Base-by-base conservation (phyloP, 2,329 filamentous ascomycete species). In the Colletotrichum nymphaeae region DNA sequence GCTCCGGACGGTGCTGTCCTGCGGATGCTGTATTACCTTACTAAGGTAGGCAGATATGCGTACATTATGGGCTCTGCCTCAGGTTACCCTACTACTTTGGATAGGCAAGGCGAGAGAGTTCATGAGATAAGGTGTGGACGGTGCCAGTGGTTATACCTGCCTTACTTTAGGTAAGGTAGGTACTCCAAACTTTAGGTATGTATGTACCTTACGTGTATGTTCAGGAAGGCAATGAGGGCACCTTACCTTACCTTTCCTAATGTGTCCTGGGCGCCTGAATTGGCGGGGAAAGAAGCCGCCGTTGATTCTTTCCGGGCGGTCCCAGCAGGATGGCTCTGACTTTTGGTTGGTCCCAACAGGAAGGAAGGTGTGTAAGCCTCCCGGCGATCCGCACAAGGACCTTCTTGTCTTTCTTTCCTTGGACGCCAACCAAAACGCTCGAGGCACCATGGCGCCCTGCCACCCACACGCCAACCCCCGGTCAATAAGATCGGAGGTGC, bases 301-400 rank as follows among this genome's bases (percentile, higher is more conserved):
- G 37, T 55, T 35, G 37, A 26, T 49, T 37, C 52, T 35, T 30
- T 24, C 24, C 16, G 12, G 5, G 52, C 19, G 52, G 66, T 56
- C 53, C 68, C 63, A 67, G 26, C 30, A 67, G 49, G n/a, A 35
- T 49, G 46, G 63, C 55, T 62, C 46, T 32, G 56, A 56, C 42
- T 26, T 42, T 64, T 42, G 52, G 42, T 46, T 56, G 32, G 63
- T 71, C 63, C 63, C 68, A 71, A 26, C 56, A 67, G 63, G 7
- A 24, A 71, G 63, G 68, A 67, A 71, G 24, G 56, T 56, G 56
- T 56, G 56, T 32, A 60, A 71, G 63, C 46, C 63, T 62, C 63
- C 57, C 68, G 35, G 55, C 64, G 64, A 60, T 67, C 64, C 56
- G 56, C 63, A 67, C 63, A 71, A 49, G 55, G 56, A n/a, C 46